Conservation (phyloP, 345 rosid genomes). For the Lenwebbia sp. region DNA sequence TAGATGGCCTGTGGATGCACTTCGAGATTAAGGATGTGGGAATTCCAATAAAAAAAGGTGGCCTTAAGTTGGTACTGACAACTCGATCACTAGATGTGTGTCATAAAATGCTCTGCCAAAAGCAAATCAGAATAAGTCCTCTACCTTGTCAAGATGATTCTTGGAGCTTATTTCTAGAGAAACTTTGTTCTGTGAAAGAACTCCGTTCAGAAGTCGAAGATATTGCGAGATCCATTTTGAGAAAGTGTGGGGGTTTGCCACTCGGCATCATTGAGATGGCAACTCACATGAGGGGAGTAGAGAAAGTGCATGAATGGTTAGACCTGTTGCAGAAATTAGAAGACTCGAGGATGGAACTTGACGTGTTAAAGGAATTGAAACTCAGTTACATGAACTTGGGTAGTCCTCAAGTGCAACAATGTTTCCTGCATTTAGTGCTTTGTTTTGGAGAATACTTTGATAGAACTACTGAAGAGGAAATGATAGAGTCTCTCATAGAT, state of each 20-base stretch:
- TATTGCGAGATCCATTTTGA: not conserved
- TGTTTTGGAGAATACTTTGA: accelerated
- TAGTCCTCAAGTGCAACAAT: not conserved
- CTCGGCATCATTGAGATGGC: constrained; percentile 4
- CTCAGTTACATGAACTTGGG: constrained; percentile 1
- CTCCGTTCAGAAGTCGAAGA: not conserved
- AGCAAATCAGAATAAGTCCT: not conserved
- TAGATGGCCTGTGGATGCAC: not conserved
- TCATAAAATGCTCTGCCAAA: not conserved
- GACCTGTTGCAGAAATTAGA: not conserved
- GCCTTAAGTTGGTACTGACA: not conserved
- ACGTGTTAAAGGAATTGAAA: not conserved
- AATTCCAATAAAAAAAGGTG: not conserved
- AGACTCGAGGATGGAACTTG: not conserved
- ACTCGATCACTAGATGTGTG: not conserved
- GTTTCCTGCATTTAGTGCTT: constrained; percentile 14
- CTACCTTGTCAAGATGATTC: accelerated
- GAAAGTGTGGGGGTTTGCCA: constrained; percentile 7
- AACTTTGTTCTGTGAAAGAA: not conserved
- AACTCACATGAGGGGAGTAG: constrained; percentile 1
- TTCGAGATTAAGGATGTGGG: not conserved
- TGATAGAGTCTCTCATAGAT: constrained; percentile 3
- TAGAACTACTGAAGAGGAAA: accelerated
- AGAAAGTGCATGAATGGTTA: constrained; percentile 1
- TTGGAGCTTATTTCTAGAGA: accelerated